These are phyloP conservation scores for Besnoitia besnoiti DNA, from an alignment of 169 alveolate species.

Conservation along the genomic window DNA sequence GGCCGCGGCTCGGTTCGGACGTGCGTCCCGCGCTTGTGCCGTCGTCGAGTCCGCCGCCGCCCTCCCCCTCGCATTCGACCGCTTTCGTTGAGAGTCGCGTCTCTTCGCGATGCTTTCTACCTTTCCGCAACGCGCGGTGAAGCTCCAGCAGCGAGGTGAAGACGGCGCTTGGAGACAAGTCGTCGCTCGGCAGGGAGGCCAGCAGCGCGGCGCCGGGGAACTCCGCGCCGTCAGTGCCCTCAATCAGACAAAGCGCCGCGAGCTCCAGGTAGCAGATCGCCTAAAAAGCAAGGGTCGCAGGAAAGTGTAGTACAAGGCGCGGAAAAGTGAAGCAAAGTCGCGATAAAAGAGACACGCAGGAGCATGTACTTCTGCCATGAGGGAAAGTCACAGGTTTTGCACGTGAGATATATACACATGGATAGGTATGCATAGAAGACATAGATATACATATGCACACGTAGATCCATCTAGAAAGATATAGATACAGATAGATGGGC, in stretches of 20 bases:
- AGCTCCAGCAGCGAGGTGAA: background rate
- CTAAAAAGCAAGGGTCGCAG: background rate
- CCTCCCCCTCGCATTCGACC: no score
- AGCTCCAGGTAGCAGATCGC: background rate
- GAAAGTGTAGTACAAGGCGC: no score
- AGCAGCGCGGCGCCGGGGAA: background rate
- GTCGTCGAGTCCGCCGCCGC: no score
- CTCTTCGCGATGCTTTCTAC: background rate
- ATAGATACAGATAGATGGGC: no score
- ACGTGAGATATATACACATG: background rate
- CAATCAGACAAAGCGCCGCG: background rate
- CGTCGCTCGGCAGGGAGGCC: background rate
- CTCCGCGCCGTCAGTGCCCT: background rate
- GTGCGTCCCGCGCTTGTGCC: no score
- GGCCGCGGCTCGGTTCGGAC: background rate
- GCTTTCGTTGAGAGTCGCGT: background rate
- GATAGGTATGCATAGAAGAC: no score
- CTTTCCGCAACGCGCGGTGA: background rate
- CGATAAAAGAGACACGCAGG: no score
- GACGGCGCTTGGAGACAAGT: background rate
- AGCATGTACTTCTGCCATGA: no score
- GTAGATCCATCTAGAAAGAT: no score
- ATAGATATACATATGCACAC: background rate
- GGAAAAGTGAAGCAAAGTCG: no score
- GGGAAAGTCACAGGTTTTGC: no score